Base-by-base conservation (phyloP, 371 early-diverging fungal species). In the Mortierella sp. region DNA sequence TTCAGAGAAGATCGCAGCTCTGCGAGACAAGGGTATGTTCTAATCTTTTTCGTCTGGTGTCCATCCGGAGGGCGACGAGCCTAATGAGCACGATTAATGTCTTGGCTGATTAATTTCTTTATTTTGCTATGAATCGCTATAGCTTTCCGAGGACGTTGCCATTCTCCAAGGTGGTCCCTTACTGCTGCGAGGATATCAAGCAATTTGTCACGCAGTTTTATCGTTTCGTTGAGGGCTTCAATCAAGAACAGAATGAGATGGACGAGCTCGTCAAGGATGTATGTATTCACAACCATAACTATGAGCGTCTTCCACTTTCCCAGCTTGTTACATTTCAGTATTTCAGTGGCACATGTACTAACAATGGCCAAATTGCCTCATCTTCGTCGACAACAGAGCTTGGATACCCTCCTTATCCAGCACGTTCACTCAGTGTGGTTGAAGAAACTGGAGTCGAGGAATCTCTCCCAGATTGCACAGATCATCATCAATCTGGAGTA, bases 221-320 rank as follows among this genome's bases (percentile, higher is more conserved):
- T 85, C 91, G 90, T 50, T 97, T 96, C 85, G 93, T 95, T 5
- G 95, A 94, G 76, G 96, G 95, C 0, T 96, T 95, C 68, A 89
- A 93, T 40, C 94, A 95, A 75, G 92, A 95, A 43, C 92, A 93
- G 70, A 93, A 93, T 77, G 95, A 95, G 75, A 95, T 96, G 93
- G 96, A 96, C 80, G 96, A 96, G 73, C 89, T 96, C 64, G 87
- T 95, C 67, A 95, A 95, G 83, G 94, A 94, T 85, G 94, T 92
- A 73, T n/a, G 72, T 70, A 2, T 31, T 9, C 29, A 29, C 22
- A 5, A 2, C 67, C 7, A 31, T 1, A 10, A 0, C 24, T 7
- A 6, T 2, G 13, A 16, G 8, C 37, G 19, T 39, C 8, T 31
- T n/a, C n/a, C 2, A 7, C 11, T 5, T 3, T 26, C 26, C 5